Evolutionary conservation across 371 early-diverging fungal genomes (phyloP).

Genomic region (Haplosporangium sp.): DNA sequence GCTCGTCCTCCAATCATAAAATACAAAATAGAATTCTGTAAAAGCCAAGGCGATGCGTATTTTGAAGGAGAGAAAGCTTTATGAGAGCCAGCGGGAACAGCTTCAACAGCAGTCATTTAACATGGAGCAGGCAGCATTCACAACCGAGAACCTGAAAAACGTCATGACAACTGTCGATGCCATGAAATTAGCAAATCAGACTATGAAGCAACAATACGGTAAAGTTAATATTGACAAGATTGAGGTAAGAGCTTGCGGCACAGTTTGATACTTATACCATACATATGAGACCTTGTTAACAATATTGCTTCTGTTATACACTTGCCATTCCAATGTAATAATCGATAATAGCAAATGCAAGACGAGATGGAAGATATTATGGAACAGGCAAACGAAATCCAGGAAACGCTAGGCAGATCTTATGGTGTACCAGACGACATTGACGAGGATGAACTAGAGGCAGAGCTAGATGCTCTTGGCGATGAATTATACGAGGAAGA

Average conservation of each 20-base stretch:
- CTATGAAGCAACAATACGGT: conserved; percentile 95
- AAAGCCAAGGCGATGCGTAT: conserved; percentile 92
- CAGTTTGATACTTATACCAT: too few relatives aligned
- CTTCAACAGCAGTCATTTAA: conserved; percentile 95
- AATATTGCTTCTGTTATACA: too few relatives aligned
- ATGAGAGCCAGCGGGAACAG: conserved; percentile 93
- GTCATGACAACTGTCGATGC: conserved; percentile 94
- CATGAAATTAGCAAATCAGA: conserved; percentile 93
- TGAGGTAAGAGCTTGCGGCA: conserved; percentile 67
- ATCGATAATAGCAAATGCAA: conserved; percentile 79
- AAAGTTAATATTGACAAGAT: conserved; percentile 93
- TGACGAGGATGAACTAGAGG: conserved; percentile 97
- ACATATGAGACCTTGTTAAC: too few relatives aligned
- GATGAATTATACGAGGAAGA: conserved; percentile 91
- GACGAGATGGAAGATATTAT: conserved; percentile 97
- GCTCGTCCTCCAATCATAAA: background rate
- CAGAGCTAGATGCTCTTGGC: conserved; percentile 96
- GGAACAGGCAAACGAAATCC: conserved; percentile 95
- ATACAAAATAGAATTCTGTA: conserved; percentile 75
- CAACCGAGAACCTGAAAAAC: conserved; percentile 94
- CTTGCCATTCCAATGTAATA: background rate
- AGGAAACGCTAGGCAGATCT: conserved; percentile 91
- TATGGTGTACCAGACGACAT: conserved; percentile 95
- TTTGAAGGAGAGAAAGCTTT: conserved; percentile 93
- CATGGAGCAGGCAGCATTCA: conserved; percentile 96